These are phyloP conservation scores for Ambrosia hybrid DNA, from an alignment of 140 eudicot species.

Conservation along the genomic window DNA sequence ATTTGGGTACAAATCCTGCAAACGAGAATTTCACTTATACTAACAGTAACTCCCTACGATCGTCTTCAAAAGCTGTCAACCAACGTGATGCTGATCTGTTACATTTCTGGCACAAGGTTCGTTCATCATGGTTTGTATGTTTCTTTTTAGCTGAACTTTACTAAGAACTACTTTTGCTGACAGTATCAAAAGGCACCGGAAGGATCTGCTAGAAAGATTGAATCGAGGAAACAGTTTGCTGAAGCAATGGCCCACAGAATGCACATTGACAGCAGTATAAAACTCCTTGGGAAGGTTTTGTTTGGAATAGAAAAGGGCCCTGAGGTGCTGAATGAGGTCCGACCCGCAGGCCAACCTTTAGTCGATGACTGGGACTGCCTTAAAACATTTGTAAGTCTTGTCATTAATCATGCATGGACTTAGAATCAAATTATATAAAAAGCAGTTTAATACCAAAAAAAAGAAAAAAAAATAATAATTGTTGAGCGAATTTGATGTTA, in stretches of 20 bases:
- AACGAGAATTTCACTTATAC: slow-evolving; percentile 46
- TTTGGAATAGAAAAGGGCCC: slow-evolving; percentile 41
- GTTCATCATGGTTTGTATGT: background rate
- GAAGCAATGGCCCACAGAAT: slow-evolving; percentile 49
- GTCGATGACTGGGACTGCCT: slow-evolving; percentile 75
- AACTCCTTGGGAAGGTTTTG: slow-evolving; percentile 47
- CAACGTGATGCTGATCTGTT: slow-evolving; percentile 74
- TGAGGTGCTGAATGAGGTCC: slow-evolving; percentile 30
- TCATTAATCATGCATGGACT: background rate
- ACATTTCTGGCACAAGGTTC: slow-evolving; percentile 64
- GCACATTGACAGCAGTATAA: slow-evolving; percentile 50
- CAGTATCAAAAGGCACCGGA: slow-evolving; percentile 55
- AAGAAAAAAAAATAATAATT: no score
- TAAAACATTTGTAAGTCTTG: slow-evolving; percentile 46
- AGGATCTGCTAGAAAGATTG: slow-evolving; percentile 43
- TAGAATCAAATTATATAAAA: background rate
- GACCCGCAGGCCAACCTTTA: slow-evolving; percentile 56
- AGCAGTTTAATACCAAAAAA: background rate
- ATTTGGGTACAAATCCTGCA: slow-evolving; percentile 56
- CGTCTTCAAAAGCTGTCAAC: slow-evolving; percentile 45
- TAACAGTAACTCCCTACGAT: slow-evolving; percentile 21
- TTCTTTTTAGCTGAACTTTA: background rate
- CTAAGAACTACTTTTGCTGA: background rate
- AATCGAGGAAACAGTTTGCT: slow-evolving; percentile 45
- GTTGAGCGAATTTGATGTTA: no score